phyloP scores from a whole-genome alignment of 1,284 basidiomycete genomes.

The Meira nashicola region DNA sequence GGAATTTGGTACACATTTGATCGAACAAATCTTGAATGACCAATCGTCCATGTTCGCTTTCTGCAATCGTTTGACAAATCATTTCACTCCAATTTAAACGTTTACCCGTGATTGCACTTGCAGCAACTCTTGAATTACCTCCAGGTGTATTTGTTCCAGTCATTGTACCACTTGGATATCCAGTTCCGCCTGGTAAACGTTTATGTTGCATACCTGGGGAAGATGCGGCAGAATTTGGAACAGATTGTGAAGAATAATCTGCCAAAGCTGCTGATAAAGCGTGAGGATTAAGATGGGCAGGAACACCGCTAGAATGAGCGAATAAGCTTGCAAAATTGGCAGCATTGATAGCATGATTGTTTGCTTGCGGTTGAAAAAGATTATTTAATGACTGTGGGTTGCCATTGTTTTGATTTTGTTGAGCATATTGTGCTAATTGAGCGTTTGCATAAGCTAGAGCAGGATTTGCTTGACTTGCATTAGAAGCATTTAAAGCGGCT shows the following conservation, averaged over 20 bases:
- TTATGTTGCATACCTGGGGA: constrained; percentile 34
- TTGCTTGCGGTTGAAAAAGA: not conserved
- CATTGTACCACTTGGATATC: constrained; percentile 9
- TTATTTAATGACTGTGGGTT: not conserved
- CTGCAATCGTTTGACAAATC: constrained; percentile 47
- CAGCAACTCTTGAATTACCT: constrained; percentile 36
- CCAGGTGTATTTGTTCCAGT: constrained; percentile 18
- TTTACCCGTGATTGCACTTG: constrained; percentile 40
- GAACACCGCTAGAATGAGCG: constrained; percentile 16
- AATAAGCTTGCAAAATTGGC: constrained; percentile 8
- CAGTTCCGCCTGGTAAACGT: constrained; percentile 13
- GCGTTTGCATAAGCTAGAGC: constrained; percentile 42
- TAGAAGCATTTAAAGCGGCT: not conserved
- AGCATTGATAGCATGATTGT: constrained; percentile 5
- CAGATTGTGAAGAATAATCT: constrained; percentile 21
- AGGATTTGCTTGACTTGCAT: not conserved
- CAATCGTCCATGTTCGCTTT: constrained; percentile 40
- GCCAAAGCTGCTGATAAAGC: constrained; percentile 34
- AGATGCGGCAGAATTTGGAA: constrained; percentile 36
- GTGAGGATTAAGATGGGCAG: constrained; percentile 36
- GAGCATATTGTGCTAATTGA: constrained; percentile 36
- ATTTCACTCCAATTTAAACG: constrained; percentile 51
- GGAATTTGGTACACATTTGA: constrained; percentile 46
- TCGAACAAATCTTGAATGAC: constrained; percentile 51
- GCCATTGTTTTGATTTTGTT: constrained; percentile 16